Conservation (phyloP, 2,329 filamentous ascomycete species). For the Amauroascus verrucosus region DNA sequence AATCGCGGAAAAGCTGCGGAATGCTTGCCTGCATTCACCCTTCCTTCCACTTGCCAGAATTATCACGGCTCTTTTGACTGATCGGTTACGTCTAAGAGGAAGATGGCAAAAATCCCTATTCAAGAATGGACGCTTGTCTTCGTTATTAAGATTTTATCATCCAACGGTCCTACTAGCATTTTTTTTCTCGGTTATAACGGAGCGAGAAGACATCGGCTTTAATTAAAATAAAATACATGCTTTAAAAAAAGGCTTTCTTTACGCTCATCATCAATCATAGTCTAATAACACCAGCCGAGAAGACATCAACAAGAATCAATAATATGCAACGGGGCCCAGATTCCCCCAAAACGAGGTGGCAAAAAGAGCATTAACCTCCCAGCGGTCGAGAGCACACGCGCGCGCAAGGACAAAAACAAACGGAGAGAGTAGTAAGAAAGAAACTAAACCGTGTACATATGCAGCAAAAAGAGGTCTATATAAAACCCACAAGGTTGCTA, state of each 20-base stretch:
- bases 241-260: conserved; percentile 6
- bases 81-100: too few species aligned
- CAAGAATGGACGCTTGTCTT: too few species aligned
- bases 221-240: conserved; percentile 6
- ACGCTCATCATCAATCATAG: conserved; percentile 10
- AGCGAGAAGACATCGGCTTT: neutral
- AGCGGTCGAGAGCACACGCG: neutral
- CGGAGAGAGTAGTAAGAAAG: neutral
- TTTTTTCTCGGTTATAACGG: too few species aligned
- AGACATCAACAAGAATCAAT: neutral
- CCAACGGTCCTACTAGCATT: too few species aligned
- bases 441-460: neutral
- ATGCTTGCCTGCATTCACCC: neutral
- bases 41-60: too few species aligned
- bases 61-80: too few species aligned
- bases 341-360: neutral
- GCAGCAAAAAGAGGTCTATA: neutral
- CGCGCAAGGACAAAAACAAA: neutral
- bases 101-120: too few species aligned
- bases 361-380: neutral
- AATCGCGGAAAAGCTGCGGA: neutral
- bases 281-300: conserved; percentile 2
- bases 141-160: too few species aligned
- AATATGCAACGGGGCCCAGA: neutral
- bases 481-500: conserved; percentile 2